Base-by-base conservation (phyloP, 306 rosid genomes). In the Astragalus glycyphyllos region DNA sequence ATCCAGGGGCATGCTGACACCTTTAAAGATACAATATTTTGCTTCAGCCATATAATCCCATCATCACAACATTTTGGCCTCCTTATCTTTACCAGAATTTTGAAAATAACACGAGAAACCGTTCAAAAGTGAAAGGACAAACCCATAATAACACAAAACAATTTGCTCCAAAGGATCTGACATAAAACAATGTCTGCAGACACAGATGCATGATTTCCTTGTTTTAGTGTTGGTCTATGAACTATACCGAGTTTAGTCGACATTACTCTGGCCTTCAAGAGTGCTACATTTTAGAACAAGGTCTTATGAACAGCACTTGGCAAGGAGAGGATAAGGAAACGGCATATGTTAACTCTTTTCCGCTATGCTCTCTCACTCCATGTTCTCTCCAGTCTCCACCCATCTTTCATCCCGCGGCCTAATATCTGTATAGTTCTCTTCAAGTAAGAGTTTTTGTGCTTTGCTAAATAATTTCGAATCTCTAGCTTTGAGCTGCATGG, bases 311-410 rank as follows among this genome's bases (percentile, higher is more conserved):
- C 65, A 15, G 65, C 15, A 16, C 41, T 48, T 50, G 55, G 50
- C 71, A 76, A 58, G 45, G 71, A 70, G 10, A 50, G 60, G 31
- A 57, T 65, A 29, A 3, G 58, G 73, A 65, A 76, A 66, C 34
- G 66, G 80, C 48, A 46, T 29, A 58, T 58, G 68, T 50, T 42
- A 29, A 63, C 26, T 50, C 34, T 50, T 66, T 61, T 16, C 50
- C 38, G n/a, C 45, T 58, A 4, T n/a, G 14, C 37, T 71, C 16
- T 48, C 35, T 26, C 58, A 20, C 31, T 60, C 56, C 7, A 16
- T 34, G 53, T 69, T 51, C 61, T 59, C 47, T 14, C 16, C 47
- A 5, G 31, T 65, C 55, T 7, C 61, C 23, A 63, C 51, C 58
- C 29, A 40, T 56, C 41, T 65, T 72, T 61, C 34, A 57, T 50